phyloP scores from a whole-genome alignment of 1,284 basidiomycete genomes.

The Cerrena zonata region DNA sequence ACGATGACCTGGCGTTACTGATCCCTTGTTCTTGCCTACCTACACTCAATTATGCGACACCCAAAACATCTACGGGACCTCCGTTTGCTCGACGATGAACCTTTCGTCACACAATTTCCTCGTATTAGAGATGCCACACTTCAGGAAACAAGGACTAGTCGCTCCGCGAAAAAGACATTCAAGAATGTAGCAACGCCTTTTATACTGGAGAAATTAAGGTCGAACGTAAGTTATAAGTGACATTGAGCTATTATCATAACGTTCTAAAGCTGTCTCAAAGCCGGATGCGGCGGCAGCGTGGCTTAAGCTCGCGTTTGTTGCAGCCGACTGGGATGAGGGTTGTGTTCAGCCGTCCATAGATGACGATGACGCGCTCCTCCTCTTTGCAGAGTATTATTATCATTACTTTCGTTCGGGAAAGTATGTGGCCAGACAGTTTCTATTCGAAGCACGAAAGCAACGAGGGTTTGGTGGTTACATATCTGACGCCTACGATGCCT shows the following conservation, averaged over 20 bases:
- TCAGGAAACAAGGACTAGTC: not conserved
- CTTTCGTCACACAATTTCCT: slow-evolving; percentile 22
- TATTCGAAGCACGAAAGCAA: slow-evolving; percentile 3
- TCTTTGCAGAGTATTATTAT: slow-evolving; percentile 28
- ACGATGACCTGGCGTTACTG: too few relatives aligned
- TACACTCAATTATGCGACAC: slow-evolving; percentile 14
- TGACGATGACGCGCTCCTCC: slow-evolving; percentile 3
- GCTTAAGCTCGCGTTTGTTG: slow-evolving; percentile 17
- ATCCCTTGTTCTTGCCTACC: too few relatives aligned
- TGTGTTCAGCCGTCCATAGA: not conserved
- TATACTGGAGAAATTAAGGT: not conserved
- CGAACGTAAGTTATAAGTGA: too few relatives aligned
- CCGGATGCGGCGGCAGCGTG: slow-evolving; percentile 18
- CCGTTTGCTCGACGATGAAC: slow-evolving; percentile 25
- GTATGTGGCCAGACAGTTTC: not conserved
- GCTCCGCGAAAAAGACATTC: not conserved
- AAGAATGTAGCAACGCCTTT: not conserved
- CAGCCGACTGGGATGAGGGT: slow-evolving; percentile 2
- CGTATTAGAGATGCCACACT: not conserved
- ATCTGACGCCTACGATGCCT: not conserved
- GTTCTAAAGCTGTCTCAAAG: too few relatives aligned
- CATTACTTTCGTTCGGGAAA: slow-evolving; percentile 6
- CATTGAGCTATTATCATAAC: too few relatives aligned
- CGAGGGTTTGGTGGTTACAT: slow-evolving; percentile 1
- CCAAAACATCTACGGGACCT: slow-evolving; percentile 23